Conservation (phyloP, 352 stramenopile species). For the Phytopythium montanum region DNA sequence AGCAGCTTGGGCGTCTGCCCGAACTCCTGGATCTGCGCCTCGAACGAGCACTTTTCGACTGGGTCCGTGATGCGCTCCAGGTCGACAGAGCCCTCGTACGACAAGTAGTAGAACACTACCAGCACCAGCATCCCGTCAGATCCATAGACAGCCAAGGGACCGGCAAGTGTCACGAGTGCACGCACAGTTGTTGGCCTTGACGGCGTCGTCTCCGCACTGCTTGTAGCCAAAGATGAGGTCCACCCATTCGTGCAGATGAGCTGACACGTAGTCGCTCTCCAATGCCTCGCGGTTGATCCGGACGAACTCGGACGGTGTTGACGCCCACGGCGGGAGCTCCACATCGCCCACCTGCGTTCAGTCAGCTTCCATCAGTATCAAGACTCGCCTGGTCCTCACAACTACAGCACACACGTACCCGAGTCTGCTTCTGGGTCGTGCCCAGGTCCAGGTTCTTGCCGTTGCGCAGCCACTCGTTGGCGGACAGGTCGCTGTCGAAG, state of each 20-base stretch:
- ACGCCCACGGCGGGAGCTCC: conserved; percentile 92
- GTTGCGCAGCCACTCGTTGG: conserved; percentile 94
- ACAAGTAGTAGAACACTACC: conserved; percentile 88
- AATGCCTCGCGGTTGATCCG: conserved; percentile 65
- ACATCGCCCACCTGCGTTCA: conserved; percentile 93
- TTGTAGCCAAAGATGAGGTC: conserved; percentile 85
- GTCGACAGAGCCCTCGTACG: conserved; percentile 85
- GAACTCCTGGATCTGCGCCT: conserved; percentile 93
- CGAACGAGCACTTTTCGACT: conserved; percentile 92
- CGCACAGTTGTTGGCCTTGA: conserved; percentile 79
- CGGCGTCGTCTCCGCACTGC: conserved; percentile 62
- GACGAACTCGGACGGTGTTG: conserved; percentile 76
- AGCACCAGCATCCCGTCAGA: neutral
- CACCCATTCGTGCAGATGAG: conserved; percentile 79
- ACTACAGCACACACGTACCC: conserved; percentile 17
- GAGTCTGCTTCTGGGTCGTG: conserved; percentile 83
- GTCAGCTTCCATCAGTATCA: neutral
- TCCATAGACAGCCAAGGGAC: neutral
- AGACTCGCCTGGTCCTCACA: too few species aligned
- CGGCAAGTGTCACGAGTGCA: neutral
- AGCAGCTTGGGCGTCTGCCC: conserved; percentile 85
- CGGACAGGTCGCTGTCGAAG: conserved; percentile 89
- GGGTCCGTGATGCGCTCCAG: conserved; percentile 85
- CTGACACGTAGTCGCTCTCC: conserved; percentile 73
- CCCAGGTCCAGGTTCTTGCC: conserved; percentile 95